Conservation (phyloP, 495 filamentous ascomycete species). For the Aspergillus campestris region DNA sequence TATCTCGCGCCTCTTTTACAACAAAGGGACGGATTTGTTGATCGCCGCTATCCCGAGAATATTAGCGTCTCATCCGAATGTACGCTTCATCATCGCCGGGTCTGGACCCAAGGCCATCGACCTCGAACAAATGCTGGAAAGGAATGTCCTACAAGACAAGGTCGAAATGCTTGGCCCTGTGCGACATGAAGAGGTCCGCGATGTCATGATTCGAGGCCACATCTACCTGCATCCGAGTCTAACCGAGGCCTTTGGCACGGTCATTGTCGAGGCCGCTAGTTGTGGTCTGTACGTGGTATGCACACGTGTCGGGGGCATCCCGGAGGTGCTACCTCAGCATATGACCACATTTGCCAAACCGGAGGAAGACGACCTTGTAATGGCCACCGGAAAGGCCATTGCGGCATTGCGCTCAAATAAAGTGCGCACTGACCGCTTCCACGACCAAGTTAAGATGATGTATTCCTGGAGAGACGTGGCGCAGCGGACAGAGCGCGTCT, state of each 20-base stretch:
- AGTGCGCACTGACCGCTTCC: slow-evolving; percentile 86
- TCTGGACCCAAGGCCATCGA: slow-evolving; percentile 96
- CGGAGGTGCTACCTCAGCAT: slow-evolving; percentile 84
- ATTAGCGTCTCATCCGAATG: slow-evolving; percentile 77
- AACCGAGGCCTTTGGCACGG: slow-evolving; percentile 95
- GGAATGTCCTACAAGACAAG: slow-evolving; percentile 87
- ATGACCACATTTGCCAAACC: slow-evolving; percentile 94
- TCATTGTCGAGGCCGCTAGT: slow-evolving; percentile 92
- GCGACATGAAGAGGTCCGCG: slow-evolving; percentile 89
- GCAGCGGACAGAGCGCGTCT: slow-evolving; percentile 84
- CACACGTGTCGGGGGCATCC: slow-evolving; percentile 92
- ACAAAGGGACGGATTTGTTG: slow-evolving; percentile 93
- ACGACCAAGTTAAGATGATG: slow-evolving; percentile 95
- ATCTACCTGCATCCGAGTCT: slow-evolving; percentile 93
- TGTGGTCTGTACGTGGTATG: slow-evolving; percentile 95
- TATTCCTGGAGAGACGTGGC: slow-evolving; percentile 97
- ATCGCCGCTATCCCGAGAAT: slow-evolving; percentile 93
- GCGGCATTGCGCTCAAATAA: slow-evolving; percentile 68
- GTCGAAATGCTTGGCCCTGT: slow-evolving; percentile 88
- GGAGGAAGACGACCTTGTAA: slow-evolving; percentile 84
- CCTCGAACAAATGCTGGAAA: slow-evolving; percentile 94
- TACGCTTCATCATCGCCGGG: slow-evolving; percentile 93
- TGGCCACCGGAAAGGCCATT: slow-evolving; percentile 76
- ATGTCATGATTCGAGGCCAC: slow-evolving; percentile 97
- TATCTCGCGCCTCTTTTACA: slow-evolving; percentile 95